Conservation (phyloP, 495 filamentous ascomycete species). For the Lepidopterella palustris region DNA sequence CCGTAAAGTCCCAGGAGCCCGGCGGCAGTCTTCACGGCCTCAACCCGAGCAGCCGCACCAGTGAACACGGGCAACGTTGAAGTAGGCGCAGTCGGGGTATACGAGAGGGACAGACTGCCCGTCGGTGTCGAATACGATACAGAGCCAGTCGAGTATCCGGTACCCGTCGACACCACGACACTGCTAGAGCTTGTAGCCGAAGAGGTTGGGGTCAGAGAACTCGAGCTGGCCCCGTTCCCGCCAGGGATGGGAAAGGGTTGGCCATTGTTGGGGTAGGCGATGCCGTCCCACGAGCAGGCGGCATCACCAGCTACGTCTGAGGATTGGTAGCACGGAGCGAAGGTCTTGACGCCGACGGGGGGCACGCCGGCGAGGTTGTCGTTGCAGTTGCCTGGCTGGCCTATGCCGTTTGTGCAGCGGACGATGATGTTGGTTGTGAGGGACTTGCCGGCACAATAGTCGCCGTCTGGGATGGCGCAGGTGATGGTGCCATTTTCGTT, state of each 20-base stretch:
- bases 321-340: slow-evolving; percentile 21
- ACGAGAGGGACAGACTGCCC: neutral
- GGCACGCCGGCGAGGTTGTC: slow-evolving; percentile 26
- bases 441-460: slow-evolving; percentile 22
- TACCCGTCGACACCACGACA: neutral
- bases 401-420: slow-evolving; percentile 26
- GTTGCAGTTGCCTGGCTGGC: slow-evolving; percentile 29
- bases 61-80: neutral
- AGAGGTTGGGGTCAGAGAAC: neutral
- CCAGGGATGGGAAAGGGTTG: neutral
- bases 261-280: slow-evolving; percentile 7
- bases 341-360: slow-evolving; percentile 16
- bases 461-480: slow-evolving; percentile 23
- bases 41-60: neutral
- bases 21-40: neutral
- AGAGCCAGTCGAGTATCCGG: neutral
- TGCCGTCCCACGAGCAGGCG: slow-evolving; percentile 28
- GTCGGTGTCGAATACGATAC: neutral
- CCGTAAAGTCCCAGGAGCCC: neutral
- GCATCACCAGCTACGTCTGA: slow-evolving; percentile 18
- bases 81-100: neutral
- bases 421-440: slow-evolving; percentile 29
- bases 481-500: slow-evolving; percentile 24
- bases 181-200: too few relatives aligned
- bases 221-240: neutral